Evolutionary conservation across 495 filamentous ascomycete species (phyloP).

Genomic region (Aspergillus egyptiacus): DNA sequence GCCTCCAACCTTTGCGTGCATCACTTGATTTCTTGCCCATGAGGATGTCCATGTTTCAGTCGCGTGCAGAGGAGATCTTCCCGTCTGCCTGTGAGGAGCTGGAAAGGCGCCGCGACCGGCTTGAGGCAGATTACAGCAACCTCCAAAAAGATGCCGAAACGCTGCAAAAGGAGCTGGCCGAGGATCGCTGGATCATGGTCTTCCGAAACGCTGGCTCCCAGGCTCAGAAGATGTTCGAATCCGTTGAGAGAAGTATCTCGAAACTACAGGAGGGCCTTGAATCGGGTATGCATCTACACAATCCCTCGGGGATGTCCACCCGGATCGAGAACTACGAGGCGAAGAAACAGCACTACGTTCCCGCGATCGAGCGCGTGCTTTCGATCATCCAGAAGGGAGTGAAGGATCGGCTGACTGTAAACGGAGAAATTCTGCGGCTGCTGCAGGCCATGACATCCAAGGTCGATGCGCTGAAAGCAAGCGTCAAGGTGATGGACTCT

Average conservation of each 20-base stretch:
- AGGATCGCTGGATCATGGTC: slow-evolving; percentile 91
- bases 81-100: slow-evolving; percentile 88
- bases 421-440: slow-evolving; percentile 84
- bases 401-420: slow-evolving; percentile 84
- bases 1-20: slow-evolving; percentile 89
- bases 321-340: slow-evolving; percentile 90
- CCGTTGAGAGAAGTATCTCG: slow-evolving; percentile 73
- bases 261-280: slow-evolving; percentile 81
- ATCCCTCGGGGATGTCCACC: slow-evolving; percentile 59
- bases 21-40: slow-evolving; percentile 97
- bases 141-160: slow-evolving; percentile 84
- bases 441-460: slow-evolving; percentile 74
- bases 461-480: slow-evolving; percentile 67
- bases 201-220: slow-evolving; percentile 91
- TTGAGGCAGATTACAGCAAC: slow-evolving; percentile 75
- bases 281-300: slow-evolving; percentile 61
- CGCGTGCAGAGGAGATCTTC: slow-evolving; percentile 66
- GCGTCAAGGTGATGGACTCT: slow-evolving; percentile 69
- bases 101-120: slow-evolving; percentile 56
- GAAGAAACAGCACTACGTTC: slow-evolving; percentile 90
- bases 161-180: slow-evolving; percentile 78
- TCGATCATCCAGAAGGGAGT: slow-evolving; percentile 89
- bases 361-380: slow-evolving; percentile 86
- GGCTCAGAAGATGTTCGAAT: slow-evolving; percentile 91
- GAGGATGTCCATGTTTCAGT: slow-evolving; percentile 78